Evolutionary conservation across 106 monocot genomes (phyloP), one percentile per base, ranked within the genome.

Genomic region (Dioscorea zingiberensis): DNA sequence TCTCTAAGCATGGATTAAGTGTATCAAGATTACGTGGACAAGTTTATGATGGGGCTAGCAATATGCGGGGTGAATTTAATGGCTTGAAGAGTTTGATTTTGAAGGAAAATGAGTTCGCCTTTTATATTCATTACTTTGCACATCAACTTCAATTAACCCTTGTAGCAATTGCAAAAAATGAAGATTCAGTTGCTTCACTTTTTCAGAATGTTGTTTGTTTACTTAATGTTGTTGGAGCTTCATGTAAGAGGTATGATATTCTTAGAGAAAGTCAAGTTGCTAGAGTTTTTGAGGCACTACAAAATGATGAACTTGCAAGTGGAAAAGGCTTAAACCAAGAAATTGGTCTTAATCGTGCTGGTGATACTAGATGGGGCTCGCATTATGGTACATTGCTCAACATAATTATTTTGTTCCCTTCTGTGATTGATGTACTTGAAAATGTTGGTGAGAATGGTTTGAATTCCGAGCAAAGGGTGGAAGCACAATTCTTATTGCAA

Each of bases 51-150:
- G n/a, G n/a, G n/a, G n/a, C 72, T 4, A 63, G 54, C 16, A 64
- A 64, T 21, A 73, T 73, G 55, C 21, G 10, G 26, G 64, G 64
- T 38, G 63, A 73, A 14, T 30, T 73, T 27, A 28, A 63, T 17
- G 23, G 51, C 10, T 45, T 55, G 1, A 64, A 64, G 56, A 46
- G 12, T 54, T 63, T 73, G 23, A 64, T 73, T 55, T 38, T 44
- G 23, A 64, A 38, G 16, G 55, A 56, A 46, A n/a, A n/a, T n/a
- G n/a, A n/a, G n/a, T n/a, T n/a, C n/a, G n/a, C n/a, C n/a, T n/a
- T n/a, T n/a, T n/a, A n/a, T n/a, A n/a, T n/a, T n/a, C n/a, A n/a
- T n/a, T n/a, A n/a, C n/a, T n/a, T n/a, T n/a, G n/a, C n/a, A 72
- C 48, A 28, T 6, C 24, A 48, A 25, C 23, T 64, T 22, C 23